A percentile compares a stretch with the other conserved stretches of the same genome.
Evolutionary conservation across 2,329 filamentous ascomycete species (phyloP).

Genomic region (Simplicillium sp.): DNA sequence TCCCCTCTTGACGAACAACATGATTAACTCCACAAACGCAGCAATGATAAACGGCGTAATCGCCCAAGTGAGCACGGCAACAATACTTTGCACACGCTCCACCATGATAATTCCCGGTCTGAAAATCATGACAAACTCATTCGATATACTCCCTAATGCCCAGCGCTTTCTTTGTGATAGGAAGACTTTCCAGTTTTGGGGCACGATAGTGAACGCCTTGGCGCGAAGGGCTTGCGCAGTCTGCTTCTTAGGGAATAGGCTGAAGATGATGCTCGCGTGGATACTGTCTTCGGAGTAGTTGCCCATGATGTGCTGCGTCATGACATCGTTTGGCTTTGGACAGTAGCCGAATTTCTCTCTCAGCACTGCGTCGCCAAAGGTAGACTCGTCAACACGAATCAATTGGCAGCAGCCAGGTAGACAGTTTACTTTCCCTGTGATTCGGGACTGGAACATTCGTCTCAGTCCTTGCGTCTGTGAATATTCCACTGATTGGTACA

Average conservation of each 20-base stretch:
- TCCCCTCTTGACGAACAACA: slow-evolving; percentile 22
- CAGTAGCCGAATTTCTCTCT: slow-evolving; percentile 37
- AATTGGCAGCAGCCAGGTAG: slow-evolving; percentile 40
- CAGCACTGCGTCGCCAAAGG: slow-evolving; percentile 35
- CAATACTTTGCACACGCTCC: slow-evolving; percentile 32
- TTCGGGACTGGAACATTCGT: slow-evolving; percentile 37
- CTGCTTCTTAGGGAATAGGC: slow-evolving; percentile 29
- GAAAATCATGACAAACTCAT: slow-evolving; percentile 39
- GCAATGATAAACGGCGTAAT: slow-evolving; percentile 35
- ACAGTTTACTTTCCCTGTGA: slow-evolving; percentile 39
- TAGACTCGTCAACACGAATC: slow-evolving; percentile 37
- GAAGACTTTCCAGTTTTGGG: slow-evolving; percentile 34
- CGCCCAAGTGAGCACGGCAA: slow-evolving; percentile 36
- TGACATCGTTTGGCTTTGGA: slow-evolving; percentile 36
- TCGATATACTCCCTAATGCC: slow-evolving; percentile 37
- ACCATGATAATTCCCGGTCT: slow-evolving; percentile 29
- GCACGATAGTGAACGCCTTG: slow-evolving; percentile 36
- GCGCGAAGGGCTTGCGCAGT: slow-evolving; percentile 37
- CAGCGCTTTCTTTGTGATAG: slow-evolving; percentile 38
- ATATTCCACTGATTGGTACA: slow-evolving; percentile 39
- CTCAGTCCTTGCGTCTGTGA: slow-evolving; percentile 36
- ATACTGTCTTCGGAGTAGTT: slow-evolving; percentile 40
- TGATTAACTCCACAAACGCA: slow-evolving; percentile 24
- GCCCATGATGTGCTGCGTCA: slow-evolving; percentile 38
- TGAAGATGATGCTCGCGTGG: slow-evolving; percentile 38